Conservation (phyloP, 2,329 filamentous ascomycete genomes). For the Eurotiales sp. region DNA sequence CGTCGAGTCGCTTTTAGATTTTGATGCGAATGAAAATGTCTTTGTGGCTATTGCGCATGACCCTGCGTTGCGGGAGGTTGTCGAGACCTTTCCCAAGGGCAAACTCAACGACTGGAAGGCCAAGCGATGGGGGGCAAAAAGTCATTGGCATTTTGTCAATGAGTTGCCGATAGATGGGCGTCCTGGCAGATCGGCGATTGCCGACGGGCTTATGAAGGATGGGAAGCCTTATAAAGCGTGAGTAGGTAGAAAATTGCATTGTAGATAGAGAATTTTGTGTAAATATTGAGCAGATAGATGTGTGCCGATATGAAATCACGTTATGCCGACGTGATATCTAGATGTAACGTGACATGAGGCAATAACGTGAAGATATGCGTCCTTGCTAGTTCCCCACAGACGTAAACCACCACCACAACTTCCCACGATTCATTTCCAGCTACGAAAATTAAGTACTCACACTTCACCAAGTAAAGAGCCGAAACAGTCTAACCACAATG, state of each 20-base stretch:
- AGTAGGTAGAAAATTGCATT: background rate
- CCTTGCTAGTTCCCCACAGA: too few species aligned
- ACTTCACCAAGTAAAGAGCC: too few species aligned
- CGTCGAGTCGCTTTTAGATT: conserved; percentile 26
- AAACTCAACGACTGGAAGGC: conserved; percentile 28
- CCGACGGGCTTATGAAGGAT: conserved; percentile 10
- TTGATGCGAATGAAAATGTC: conserved; percentile 24
- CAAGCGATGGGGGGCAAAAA: conserved; percentile 22
- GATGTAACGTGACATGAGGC: too few species aligned
- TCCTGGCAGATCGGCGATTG: conserved; percentile 9
- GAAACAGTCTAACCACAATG: too few species aligned
- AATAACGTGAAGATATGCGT: too few species aligned
- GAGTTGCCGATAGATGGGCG: conserved; percentile 17
- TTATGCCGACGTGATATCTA: too few species aligned
- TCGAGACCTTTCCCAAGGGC: conserved; percentile 24
- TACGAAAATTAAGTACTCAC: too few species aligned
- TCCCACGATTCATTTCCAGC: too few species aligned
- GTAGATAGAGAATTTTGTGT: background rate
- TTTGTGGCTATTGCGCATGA: conserved; percentile 32
- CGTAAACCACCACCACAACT: too few species aligned
- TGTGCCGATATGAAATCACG: background rate
- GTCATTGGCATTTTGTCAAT: conserved; percentile 25
- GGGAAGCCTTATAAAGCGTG: background rate
- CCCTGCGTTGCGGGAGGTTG: conserved; percentile 20
- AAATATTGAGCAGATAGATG: background rate